A percentile compares a stretch with the other conserved stretches of the same genome.
Evolutionary conservation across 345 rosid species (phyloP).

Genomic region (Ceriops decandra): DNA sequence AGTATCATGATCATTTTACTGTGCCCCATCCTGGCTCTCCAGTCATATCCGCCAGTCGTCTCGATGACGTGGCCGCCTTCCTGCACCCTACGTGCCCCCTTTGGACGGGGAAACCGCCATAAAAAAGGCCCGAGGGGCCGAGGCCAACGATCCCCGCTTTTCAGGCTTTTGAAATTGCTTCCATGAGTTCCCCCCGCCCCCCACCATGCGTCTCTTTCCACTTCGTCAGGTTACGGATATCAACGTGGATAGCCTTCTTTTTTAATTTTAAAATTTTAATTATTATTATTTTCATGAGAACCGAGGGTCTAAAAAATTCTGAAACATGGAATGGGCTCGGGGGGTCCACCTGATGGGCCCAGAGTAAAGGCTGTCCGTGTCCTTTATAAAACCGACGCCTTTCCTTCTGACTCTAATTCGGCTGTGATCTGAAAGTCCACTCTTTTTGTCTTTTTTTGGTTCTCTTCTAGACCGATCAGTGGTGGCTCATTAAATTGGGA

Average conservation of each 20-base stretch:
- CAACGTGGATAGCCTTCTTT: too few relatives aligned
- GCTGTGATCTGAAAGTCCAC: constrained; percentile 47
- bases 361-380: constrained; percentile 40
- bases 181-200: too few relatives aligned
- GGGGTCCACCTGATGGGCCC: constrained; percentile 20
- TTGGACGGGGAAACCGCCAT: neutral
- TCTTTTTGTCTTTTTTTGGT: constrained; percentile 24
- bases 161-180: too few relatives aligned
- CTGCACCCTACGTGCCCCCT: neutral
- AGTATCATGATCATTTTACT: constrained; percentile 12
- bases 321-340: neutral
- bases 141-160: too few relatives aligned
- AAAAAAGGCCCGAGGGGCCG: neutral
- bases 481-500: constrained; percentile 20
- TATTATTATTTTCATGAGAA: neutral
- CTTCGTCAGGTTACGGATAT: too few relatives aligned
- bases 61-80: neutral
- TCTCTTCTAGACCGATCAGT: constrained; percentile 15
- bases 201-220: too few relatives aligned
- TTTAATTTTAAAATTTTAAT: neutral
- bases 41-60: constrained; percentile 13
- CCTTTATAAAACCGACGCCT: constrained; percentile 32
- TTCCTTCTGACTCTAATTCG: constrained; percentile 34
- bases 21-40: neutral
- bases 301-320: neutral